These are phyloP conservation scores for Urtica urens DNA, from an alignment of 306 rosid species.

Conservation along the genomic window DNA sequence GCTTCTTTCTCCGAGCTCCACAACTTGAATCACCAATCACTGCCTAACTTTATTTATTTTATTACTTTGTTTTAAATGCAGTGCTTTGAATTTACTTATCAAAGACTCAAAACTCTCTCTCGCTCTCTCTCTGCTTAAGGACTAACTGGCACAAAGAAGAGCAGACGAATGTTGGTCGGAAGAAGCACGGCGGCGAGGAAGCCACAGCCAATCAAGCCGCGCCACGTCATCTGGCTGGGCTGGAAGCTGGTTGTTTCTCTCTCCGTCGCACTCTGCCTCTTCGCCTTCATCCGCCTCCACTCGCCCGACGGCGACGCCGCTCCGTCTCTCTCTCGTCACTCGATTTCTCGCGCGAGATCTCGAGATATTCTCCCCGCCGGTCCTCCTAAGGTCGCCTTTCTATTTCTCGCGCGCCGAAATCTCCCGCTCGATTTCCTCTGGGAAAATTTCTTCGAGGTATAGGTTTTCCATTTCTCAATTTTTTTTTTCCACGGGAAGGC, in stretches of 20 bases:
- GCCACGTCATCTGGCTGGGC: slow-evolving; percentile 36
- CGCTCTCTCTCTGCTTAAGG: neutral
- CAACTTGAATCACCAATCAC: too few species aligned
- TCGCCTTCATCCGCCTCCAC: slow-evolving; percentile 34
- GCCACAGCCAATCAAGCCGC: slow-evolving; percentile 22
- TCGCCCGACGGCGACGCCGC: slow-evolving; percentile 12
- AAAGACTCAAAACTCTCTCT: neutral
- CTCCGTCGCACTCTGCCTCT: slow-evolving; percentile 39
- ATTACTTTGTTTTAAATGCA: neutral
- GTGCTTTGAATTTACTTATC: neutral
- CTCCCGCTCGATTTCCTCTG: slow-evolving; percentile 92
- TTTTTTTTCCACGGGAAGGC: slow-evolving; percentile 10
- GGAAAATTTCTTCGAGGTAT: slow-evolving; percentile 79
- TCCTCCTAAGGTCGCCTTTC: slow-evolving; percentile 72
- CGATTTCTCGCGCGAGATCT: slow-evolving; percentile 13
- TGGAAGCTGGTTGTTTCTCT: slow-evolving; percentile 45
- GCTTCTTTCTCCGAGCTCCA: too few species aligned
- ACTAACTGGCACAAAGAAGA: too few species aligned
- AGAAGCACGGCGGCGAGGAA: slow-evolving; percentile 29
- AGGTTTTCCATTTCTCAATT: neutral
- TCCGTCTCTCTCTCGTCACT: slow-evolving; percentile 19
- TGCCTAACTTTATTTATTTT: too few species aligned
- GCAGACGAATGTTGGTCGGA: slow-evolving; percentile 21
- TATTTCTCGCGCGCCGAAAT: slow-evolving; percentile 68
- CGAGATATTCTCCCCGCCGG: slow-evolving; percentile 36